Conservation (phyloP, 129 eudicot genomes). For the Gnaphalium uliginosum region DNA sequence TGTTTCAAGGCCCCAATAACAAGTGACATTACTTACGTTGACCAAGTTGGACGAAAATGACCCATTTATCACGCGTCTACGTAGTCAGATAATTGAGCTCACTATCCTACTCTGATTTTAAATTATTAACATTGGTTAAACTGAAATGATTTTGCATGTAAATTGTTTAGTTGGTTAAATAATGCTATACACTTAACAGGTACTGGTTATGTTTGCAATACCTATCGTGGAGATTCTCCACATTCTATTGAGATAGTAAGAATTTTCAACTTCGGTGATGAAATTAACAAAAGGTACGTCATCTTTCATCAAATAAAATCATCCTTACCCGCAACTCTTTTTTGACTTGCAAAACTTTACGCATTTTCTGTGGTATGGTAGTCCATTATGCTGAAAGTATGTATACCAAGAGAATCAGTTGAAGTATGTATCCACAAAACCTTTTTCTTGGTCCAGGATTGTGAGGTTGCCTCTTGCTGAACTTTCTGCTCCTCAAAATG, state of each 20-base stretch:
- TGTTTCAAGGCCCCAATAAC: neutral
- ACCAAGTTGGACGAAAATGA: constrained; percentile 19
- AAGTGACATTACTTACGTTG: neutral
- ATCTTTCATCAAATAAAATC: constrained; percentile 8
- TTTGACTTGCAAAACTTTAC: neutral
- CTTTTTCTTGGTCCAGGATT: constrained; percentile 50
- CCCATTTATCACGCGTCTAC: neutral
- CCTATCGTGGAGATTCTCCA: constrained; percentile 60
- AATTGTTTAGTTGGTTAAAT: constrained; percentile 7
- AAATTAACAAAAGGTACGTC: constrained; percentile 78
- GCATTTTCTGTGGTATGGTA: neutral
- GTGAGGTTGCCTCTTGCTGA: constrained; percentile 61
- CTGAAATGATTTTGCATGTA: neutral
- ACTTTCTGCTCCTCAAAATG: constrained; percentile 43
- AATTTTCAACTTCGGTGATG: constrained; percentile 75
- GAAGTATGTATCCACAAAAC: neutral
- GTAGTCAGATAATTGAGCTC: neutral
- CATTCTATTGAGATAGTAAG: constrained; percentile 70
- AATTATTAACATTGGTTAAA: neutral
- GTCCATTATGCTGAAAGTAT: neutral
- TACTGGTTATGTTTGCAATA: constrained; percentile 86
- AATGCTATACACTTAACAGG: constrained; percentile 44
- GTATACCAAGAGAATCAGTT: neutral
- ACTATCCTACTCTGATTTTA: constrained; percentile 7
- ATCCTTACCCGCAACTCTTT: neutral